A percentile compares a stretch with the other conserved stretches of the same genome.
Conservation (phyloP, 2,329 filamentous ascomycete genomes). For the Microascus cirrosus region DNA sequence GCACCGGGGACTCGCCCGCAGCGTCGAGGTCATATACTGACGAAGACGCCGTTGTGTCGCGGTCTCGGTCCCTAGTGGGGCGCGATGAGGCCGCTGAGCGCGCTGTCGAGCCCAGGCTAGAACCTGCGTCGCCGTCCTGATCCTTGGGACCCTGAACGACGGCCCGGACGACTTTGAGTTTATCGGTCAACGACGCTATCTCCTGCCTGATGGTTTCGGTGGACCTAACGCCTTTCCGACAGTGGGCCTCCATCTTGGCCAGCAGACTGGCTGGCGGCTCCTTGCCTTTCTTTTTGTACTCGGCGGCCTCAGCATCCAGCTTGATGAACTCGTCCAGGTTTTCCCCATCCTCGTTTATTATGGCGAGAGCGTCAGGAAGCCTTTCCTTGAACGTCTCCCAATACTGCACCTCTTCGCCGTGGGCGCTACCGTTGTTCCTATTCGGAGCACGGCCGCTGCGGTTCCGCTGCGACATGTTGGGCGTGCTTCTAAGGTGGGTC, state of each 20-base stretch:
- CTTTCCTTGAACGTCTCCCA: constrained; percentile 29
- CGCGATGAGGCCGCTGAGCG: constrained; percentile 9
- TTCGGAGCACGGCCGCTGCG: constrained; percentile 31
- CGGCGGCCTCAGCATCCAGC: constrained; percentile 27
- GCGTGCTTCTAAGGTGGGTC: background rate
- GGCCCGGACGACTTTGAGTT: constrained; percentile 28
- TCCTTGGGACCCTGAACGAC: constrained; percentile 29
- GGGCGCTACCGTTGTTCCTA: constrained; percentile 28
- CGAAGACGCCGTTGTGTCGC: constrained; percentile 15
- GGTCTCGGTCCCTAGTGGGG: constrained; percentile 4
- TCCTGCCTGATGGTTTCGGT: constrained; percentile 24
- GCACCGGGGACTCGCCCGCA: constrained; percentile 31
- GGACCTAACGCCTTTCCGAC: constrained; percentile 27
- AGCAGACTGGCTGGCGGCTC: constrained; percentile 15
- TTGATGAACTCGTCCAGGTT: constrained; percentile 25
- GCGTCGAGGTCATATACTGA: constrained; percentile 33
- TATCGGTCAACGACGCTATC: constrained; percentile 26
- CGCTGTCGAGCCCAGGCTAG: constrained; percentile 16
- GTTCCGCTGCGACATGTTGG: constrained; percentile 30
- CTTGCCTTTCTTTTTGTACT: constrained; percentile 23
- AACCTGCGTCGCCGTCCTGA: constrained; percentile 12
- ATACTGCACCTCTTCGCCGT: constrained; percentile 30
- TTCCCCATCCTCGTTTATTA: constrained; percentile 30
- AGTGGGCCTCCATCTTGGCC: constrained; percentile 30
- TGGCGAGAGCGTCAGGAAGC: constrained; percentile 24